Percentiles rank a stretch among this genome's conserved stretches.
Conservation (phyloP, 192 early-diverging fungal species). For the Mortierella claussenii region DNA sequence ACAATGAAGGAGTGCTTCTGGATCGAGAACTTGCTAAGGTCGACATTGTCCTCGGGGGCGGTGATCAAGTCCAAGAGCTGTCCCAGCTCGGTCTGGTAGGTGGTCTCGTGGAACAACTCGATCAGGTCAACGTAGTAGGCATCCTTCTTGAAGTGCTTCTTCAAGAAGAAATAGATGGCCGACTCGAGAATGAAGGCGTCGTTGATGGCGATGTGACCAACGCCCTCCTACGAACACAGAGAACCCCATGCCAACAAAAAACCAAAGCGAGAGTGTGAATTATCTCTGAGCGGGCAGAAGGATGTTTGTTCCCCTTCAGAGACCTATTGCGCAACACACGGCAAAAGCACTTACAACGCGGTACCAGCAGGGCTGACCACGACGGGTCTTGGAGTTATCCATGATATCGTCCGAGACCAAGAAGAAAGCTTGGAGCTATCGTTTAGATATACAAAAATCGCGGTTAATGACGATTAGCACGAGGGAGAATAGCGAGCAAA, state of each 20-base stretch:
- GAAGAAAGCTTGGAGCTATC: slow-evolving; percentile 97
- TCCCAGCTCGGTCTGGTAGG: slow-evolving; percentile 97
- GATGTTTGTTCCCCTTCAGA: background rate
- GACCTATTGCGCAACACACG: background rate
- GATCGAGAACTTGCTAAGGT: slow-evolving; percentile 91
- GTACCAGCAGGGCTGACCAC: slow-evolving; percentile 99
- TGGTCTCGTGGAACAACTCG: slow-evolving; percentile 95
- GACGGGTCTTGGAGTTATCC: slow-evolving; percentile 95
- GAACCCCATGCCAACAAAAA: background rate
- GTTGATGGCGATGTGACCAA: slow-evolving; percentile 95
- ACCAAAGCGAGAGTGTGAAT: background rate
- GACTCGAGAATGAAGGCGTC: slow-evolving; percentile 95
- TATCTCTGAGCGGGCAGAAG: background rate
- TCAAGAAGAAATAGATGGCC: slow-evolving; percentile 92
- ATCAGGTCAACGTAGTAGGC: slow-evolving; percentile 91
- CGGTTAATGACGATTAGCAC: no score
- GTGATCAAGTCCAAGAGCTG: slow-evolving; percentile 98
- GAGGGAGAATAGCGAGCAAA: no score
- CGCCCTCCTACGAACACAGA: slow-evolving; percentile 74
- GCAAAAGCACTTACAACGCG: slow-evolving; percentile 66
- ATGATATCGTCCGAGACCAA: slow-evolving; percentile 99
- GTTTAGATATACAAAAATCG: slow-evolving; percentile 5
- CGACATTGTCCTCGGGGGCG: slow-evolving; percentile 96
- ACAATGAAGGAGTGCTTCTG: slow-evolving; percentile 96
- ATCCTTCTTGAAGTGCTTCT: slow-evolving; percentile 91